Percentiles rank a stretch among this genome's conserved stretches.
Evolutionary conservation across 345 rosid genomes (phyloP).

Genomic region (Lagerstroemia speciosa): DNA sequence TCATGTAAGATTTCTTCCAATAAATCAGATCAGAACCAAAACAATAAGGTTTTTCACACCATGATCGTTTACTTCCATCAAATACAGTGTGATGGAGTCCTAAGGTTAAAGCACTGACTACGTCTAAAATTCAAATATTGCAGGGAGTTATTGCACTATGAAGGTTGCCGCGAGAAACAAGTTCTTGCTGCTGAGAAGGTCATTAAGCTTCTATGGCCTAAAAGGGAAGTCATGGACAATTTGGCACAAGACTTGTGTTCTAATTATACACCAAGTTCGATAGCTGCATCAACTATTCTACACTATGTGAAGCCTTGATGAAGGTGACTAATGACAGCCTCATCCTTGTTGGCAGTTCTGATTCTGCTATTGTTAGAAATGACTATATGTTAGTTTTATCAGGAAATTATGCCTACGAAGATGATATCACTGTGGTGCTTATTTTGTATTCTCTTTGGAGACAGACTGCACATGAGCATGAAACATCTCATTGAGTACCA

Average conservation of each 20-base stretch:
- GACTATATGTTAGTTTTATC: not conserved
- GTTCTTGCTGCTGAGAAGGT: slow-evolving; percentile 51
- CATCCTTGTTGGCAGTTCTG: not conserved
- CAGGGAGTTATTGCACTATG: slow-evolving; percentile 52
- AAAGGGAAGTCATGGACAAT: slow-evolving; percentile 13
- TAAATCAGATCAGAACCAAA: not conserved
- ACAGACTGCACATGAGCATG: too few relatives aligned
- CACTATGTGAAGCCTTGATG: slow-evolving; percentile 26
- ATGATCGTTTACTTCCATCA: not conserved
- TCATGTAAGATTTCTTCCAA: slow-evolving; percentile 34
- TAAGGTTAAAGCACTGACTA: not conserved
- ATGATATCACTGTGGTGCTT: not conserved
- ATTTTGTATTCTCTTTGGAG: too few relatives aligned
- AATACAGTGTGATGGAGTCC: not conserved
- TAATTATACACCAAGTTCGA: slow-evolving; percentile 40
- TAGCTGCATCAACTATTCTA: slow-evolving; percentile 66
- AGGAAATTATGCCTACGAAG: not conserved
- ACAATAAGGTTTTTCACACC: not conserved
- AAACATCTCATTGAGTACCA: too few relatives aligned
- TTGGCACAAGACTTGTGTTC: slow-evolving; percentile 13
- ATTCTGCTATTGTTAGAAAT: not conserved
- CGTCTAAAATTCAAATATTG: slow-evolving; percentile 9
- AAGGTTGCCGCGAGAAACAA: slow-evolving; percentile 41
- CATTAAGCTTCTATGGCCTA: slow-evolving; percentile 44
- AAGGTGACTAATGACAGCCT: not conserved